phyloP scores from a whole-genome alignment of 2,329 filamentous ascomycete genomes.

The Mycosphaerelloides madeirae region DNA sequence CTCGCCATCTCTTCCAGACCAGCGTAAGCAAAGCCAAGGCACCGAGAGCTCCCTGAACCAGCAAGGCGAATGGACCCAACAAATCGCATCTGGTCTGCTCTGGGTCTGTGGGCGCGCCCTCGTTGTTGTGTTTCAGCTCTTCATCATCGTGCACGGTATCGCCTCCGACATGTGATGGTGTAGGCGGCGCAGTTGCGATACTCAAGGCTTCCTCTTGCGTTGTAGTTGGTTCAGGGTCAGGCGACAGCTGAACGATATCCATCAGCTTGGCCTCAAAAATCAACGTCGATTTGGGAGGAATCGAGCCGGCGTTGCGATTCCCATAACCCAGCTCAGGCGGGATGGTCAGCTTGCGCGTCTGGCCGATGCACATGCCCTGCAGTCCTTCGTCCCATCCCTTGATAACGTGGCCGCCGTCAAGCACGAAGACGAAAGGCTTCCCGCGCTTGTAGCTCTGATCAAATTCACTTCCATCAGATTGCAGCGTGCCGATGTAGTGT shows the following conservation, averaged over 20 bases:
- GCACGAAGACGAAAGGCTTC: constrained; percentile 68
- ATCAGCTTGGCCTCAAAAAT: constrained; percentile 91
- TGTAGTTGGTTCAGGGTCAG: constrained; percentile 1
- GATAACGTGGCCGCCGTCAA: constrained; percentile 82
- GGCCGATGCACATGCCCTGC: constrained; percentile 89
- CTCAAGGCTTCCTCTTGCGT: constrained; percentile 17
- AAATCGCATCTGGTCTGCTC: constrained; percentile 72
- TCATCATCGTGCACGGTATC: constrained; percentile 10
- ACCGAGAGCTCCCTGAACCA: constrained; percentile 85
- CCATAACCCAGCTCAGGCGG: constrained; percentile 86
- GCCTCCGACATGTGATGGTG: constrained; percentile 8
- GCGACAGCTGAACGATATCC: constrained; percentile 66
- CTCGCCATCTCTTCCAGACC: constrained; percentile 89
- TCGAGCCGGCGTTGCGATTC: constrained; percentile 62
- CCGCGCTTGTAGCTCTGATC: constrained; percentile 78
- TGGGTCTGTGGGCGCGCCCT: constrained; percentile 16
- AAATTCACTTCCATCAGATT: constrained; percentile 67
- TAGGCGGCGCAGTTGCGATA: constrained; percentile 25
- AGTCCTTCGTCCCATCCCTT: constrained; percentile 92
- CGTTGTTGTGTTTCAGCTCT: background rate
- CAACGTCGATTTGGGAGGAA: constrained; percentile 74
- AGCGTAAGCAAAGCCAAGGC: constrained; percentile 76
- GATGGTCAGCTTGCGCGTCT: constrained; percentile 83
- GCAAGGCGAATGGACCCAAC: constrained; percentile 81
- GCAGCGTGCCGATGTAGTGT: constrained; percentile 48